phyloP scores from a whole-genome alignment of 345 rosid genomes.

The Balakata baccata region DNA sequence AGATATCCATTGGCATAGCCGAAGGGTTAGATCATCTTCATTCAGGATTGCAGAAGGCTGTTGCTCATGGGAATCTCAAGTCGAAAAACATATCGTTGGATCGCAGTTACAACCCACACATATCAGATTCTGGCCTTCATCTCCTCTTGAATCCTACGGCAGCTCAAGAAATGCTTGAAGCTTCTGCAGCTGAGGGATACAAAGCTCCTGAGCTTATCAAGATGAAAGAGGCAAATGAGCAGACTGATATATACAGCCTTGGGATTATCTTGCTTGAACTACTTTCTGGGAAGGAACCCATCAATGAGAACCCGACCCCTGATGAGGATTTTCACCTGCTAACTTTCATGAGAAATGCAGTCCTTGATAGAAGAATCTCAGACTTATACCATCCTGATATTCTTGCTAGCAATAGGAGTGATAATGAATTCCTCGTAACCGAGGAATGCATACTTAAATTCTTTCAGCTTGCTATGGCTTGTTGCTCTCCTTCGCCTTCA shows the following conservation, averaged over 20 bases:
- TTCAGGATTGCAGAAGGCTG: constrained; percentile 50
- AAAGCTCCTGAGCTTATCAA: constrained; percentile 93
- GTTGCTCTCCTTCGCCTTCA: constrained; percentile 86
- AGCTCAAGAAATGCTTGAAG: constrained; percentile 79
- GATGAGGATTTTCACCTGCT: constrained; percentile 68
- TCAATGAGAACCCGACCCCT: constrained; percentile 55
- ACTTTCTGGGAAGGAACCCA: constrained; percentile 66
- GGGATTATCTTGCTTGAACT: constrained; percentile 82
- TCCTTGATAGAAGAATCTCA: constrained; percentile 53
- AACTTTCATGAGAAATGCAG: constrained; percentile 55
- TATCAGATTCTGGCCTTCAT: constrained; percentile 72
- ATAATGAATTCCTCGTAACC: constrained; percentile 32
- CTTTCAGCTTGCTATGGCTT: constrained; percentile 77
- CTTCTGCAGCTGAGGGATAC: constrained; percentile 72
- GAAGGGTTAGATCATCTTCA: constrained; percentile 78
- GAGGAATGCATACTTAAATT: constrained; percentile 63
- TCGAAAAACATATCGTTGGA: constrained; percentile 69
- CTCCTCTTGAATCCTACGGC: constrained; percentile 57
- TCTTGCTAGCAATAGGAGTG: constrained; percentile 36
- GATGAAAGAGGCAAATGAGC: constrained; percentile 64
- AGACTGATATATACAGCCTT: constrained; percentile 68
- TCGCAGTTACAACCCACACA: constrained; percentile 44
- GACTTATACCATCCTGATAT: constrained; percentile 68
- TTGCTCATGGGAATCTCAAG: constrained; percentile 79
- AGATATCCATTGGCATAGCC: constrained; percentile 59